Base-by-base conservation (phyloP, 257 asterid species). In the Petunia secreta region DNA sequence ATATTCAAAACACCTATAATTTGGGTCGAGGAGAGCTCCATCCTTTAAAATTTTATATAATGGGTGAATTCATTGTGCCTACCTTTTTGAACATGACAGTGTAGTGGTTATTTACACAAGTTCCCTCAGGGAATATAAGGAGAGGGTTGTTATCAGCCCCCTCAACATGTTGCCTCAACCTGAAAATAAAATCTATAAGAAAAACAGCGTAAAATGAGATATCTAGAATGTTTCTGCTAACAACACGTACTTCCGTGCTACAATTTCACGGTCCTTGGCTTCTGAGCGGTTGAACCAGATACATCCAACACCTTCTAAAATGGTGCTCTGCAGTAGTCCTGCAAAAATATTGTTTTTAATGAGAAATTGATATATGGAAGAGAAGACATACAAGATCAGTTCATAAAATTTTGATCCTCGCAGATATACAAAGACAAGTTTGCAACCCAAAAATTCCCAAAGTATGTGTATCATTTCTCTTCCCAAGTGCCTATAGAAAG, bases 51-150 rank as follows among this genome's bases (percentile, higher is more conserved):
- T 5, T 10, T 5, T 48, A 1, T 5, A 34, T 25, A 41, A 43
- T 67, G 75, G 43, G 46, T 46, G 79, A 46, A 80, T 48, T 68
- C 37, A 71, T 54, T 6, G 43, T 13, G 52, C 15, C 79, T 64
- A 94, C 99, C 98, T 96, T 96, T 87, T 96, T 94, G 89, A 96
- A 96, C 99, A 96, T 94, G 85, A 96, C 99, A 62, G 98, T 91
- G 87, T 91, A 96, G 84, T 93, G 96, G 87, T 91, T 95, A 85
- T 94, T 96, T 82, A 92, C 99, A 59, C 99, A 96, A 71, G 99
- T 96, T 89, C 99, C 99, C 88, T 96, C 99, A 0, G 98, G 99
- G 83, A 96, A 96, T 88, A 96, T 92, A 85, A 96, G 95, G 82
- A 96, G 98, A 85, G 99, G 99, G 81, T 96, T 96, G 80, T 90